Percentiles rank a stretch among this genome's conserved stretches.
phyloP scores from a whole-genome alignment of 106 monocot species.

The Xerophyta viscosa region DNA sequence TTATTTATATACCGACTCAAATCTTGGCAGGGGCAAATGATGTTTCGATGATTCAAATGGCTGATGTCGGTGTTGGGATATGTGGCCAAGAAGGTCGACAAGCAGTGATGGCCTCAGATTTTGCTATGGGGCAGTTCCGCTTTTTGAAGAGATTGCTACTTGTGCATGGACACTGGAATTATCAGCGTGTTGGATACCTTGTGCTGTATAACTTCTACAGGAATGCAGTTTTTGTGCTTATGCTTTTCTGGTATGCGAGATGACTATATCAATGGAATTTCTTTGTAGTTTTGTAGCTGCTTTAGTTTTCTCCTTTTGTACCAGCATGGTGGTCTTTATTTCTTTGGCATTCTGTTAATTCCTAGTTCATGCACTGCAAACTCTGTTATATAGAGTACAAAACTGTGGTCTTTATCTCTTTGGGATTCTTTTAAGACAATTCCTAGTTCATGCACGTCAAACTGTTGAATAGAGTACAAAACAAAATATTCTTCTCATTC shows the following conservation, averaged over 20 bases:
- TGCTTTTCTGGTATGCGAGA: conserved; percentile 81
- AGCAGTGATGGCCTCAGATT: conserved; percentile 98
- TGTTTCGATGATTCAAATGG: conserved; percentile 99
- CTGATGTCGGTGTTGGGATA: conserved; percentile 94
- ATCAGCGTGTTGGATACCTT: conserved; percentile 89
- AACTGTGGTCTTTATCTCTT: no score
- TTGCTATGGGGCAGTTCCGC: conserved; percentile 97
- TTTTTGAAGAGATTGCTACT: conserved; percentile 95
- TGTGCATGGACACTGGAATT: conserved; percentile 99
- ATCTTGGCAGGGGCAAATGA: conserved; percentile 79
- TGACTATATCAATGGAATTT: no score
- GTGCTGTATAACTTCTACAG: conserved; percentile 94
- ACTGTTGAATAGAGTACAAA: no score
- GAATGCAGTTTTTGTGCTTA: conserved; percentile 92
- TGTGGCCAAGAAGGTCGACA: conserved; percentile 98
- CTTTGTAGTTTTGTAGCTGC: no score
- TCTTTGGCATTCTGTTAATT: no score
- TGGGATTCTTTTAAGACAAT: no score
- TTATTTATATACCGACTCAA: background rate
- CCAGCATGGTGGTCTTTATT: no score
- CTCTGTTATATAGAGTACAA: no score
- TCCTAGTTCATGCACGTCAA: no score
- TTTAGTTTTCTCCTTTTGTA: no score
- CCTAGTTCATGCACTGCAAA: no score
- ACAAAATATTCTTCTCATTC: no score